Evolutionary conservation across 2,329 filamentous ascomycete species (phyloP).

Genomic region (Parasarocladium wereldwijsianum): DNA sequence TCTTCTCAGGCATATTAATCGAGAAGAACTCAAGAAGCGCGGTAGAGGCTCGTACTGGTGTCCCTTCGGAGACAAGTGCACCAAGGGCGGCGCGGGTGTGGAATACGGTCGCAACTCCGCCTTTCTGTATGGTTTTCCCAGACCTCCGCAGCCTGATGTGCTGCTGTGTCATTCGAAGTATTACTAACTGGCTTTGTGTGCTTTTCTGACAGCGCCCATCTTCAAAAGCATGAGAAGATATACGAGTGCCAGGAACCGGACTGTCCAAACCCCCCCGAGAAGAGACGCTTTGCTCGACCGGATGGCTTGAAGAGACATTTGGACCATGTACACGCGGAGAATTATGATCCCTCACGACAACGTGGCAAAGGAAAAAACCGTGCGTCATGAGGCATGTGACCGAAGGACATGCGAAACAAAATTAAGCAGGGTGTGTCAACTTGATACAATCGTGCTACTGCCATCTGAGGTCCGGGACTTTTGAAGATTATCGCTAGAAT

Average conservation of each 20-base stretch:
- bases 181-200: background rate
- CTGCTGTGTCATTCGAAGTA: constrained; percentile 6
- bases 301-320: constrained; percentile 26
- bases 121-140: constrained; percentile 16
- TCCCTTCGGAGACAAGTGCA: constrained; percentile 19
- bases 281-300: constrained; percentile 24
- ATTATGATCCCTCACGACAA: background rate
- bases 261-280: constrained; percentile 25
- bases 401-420: too few relatives aligned
- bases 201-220: constrained; percentile 20
- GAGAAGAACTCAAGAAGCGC: constrained; percentile 23
- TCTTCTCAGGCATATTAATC: constrained; percentile 19
- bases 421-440: too few relatives aligned
- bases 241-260: constrained; percentile 23
- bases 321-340: constrained; percentile 8
- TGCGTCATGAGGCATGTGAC: constrained; percentile 1
- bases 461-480: too few relatives aligned
- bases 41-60: constrained; percentile 24
- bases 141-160: background rate
- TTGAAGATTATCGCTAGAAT: too few relatives aligned
- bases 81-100: constrained; percentile 25
- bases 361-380: background rate
- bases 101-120: constrained; percentile 26
- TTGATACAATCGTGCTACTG: too few relatives aligned
- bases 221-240: constrained; percentile 27